Conservation (phyloP, 2,329 filamentous ascomycete genomes). For the Alternaria burnsii region DNA sequence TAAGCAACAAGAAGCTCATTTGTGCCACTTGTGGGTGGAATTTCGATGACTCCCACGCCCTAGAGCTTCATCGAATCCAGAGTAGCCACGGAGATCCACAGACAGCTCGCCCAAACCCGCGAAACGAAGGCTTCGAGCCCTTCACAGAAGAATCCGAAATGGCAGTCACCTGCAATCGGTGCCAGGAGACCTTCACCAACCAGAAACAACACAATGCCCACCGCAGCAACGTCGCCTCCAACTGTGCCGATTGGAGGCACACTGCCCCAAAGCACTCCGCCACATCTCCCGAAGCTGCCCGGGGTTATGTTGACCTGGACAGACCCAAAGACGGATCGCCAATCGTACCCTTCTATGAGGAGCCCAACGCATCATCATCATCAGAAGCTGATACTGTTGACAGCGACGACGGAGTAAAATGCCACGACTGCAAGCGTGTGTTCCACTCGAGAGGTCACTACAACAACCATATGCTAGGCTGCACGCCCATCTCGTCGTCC, state of each 20-base stretch:
- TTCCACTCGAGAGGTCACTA: conserved; percentile 27
- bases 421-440: conserved; percentile 29
- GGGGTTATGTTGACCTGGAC: conserved; percentile 22
- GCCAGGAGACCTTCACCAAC: conserved; percentile 17
- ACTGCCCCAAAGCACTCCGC: neutral
- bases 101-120: conserved; percentile 16
- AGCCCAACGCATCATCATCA: neutral
- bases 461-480: conserved; percentile 36
- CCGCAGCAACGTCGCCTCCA: conserved; percentile 18
- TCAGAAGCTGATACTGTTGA: conserved; percentile 19
- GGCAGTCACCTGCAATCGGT: conserved; percentile 22
- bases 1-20: neutral
- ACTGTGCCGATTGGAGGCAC: conserved; percentile 27
- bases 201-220: conserved; percentile 18
- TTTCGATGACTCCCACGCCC: conserved; percentile 29
- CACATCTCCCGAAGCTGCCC: neutral
- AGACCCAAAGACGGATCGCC: conserved; percentile 9
- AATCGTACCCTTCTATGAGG: conserved; percentile 9
- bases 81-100: conserved; percentile 16
- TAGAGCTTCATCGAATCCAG: conserved; percentile 29
- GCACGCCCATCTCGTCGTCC: conserved; percentile 9
- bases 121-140: conserved; percentile 12
- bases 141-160: neutral
- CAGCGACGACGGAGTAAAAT: conserved; percentile 17
- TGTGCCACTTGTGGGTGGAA: conserved; percentile 25